phyloP scores from a whole-genome alignment of 1,139 yeast species.

The Debaryomyces fabryi region DNA sequence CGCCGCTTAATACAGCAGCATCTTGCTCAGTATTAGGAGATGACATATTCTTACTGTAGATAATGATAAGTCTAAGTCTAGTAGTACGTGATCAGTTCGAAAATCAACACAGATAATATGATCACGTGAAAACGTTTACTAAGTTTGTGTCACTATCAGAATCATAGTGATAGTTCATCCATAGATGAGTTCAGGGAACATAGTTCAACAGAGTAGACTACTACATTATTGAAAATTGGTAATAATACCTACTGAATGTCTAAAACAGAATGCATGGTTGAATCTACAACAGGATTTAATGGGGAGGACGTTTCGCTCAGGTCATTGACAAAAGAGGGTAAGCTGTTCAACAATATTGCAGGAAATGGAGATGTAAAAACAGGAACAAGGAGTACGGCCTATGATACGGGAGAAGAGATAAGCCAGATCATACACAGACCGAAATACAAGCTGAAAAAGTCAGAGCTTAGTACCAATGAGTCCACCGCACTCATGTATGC shows the following conservation, averaged over 20 bases:
- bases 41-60: slow-evolving; percentile 1
- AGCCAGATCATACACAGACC: neutral
- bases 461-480: neutral
- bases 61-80: neutral
- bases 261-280: neutral
- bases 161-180: neutral
- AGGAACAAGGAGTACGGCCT: neutral
- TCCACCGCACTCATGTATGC: slow-evolving; percentile 24
- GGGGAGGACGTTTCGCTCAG: neutral
- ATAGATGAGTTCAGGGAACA: too few relatives aligned
- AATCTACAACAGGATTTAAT: neutral
- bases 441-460: neutral
- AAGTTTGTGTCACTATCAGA: neutral
- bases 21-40: slow-evolving; percentile 3
- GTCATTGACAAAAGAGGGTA: neutral
- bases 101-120: neutral
- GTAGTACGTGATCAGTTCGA: slow-evolving; percentile 1
- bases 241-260: neutral
- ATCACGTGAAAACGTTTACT: neutral
- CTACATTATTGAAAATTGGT: too few relatives aligned
- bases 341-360: neutral
- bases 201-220: too few relatives aligned
- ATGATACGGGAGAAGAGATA: neutral
- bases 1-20: slow-evolving; percentile 9
- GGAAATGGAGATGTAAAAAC: neutral